Percentiles rank a stretch among this genome's conserved stretches.
phyloP scores from a whole-genome alignment of 768 basidiomycete genomes.

The Holtermannia corniformis region DNA sequence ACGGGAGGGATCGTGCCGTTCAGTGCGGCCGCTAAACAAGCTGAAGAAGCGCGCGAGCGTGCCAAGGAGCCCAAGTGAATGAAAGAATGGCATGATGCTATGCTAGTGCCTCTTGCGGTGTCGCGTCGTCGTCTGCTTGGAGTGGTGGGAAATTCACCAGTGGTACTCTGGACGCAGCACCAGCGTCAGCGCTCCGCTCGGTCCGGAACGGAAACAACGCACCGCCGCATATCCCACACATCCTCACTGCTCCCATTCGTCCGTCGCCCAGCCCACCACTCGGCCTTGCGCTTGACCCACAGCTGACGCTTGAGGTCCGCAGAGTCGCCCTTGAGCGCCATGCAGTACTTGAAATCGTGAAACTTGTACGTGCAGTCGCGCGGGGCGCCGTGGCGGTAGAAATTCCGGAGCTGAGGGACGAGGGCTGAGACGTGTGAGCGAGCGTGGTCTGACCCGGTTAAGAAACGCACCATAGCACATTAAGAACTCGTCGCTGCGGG shows the following conservation, averaged over 20 bases:
- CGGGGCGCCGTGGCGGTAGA: conserved; percentile 76
- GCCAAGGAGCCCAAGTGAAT: no score
- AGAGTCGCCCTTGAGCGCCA: conserved; percentile 67
- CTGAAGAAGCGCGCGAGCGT: no score
- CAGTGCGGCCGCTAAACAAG: background rate
- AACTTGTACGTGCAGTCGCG: conserved; percentile 64
- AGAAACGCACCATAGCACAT: conserved; percentile 41
- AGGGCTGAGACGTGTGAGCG: conserved; percentile 48
- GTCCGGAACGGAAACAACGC: conserved; percentile 36
- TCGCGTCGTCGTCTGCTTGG: conserved; percentile 10
- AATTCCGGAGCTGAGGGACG: conserved; percentile 65
- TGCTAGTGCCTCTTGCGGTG: no score
- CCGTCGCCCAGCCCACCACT: conserved; percentile 85
- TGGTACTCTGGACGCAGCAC: no score
- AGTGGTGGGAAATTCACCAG: conserved; percentile 48
- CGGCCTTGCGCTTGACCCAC: conserved; percentile 78
- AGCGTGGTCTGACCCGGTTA: background rate
- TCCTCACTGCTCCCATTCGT: conserved; percentile 79
- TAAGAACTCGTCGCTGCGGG: conserved; percentile 41
- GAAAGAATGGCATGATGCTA: no score
- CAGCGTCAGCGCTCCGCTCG: no score
- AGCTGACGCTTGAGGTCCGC: conserved; percentile 67
- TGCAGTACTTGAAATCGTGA: conserved; percentile 91
- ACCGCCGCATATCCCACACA: conserved; percentile 85
- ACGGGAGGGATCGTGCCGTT: background rate